Evolutionary conservation across 805 yeast species (phyloP).

Genomic region (Wickerhamomyces rabaulensis): DNA sequence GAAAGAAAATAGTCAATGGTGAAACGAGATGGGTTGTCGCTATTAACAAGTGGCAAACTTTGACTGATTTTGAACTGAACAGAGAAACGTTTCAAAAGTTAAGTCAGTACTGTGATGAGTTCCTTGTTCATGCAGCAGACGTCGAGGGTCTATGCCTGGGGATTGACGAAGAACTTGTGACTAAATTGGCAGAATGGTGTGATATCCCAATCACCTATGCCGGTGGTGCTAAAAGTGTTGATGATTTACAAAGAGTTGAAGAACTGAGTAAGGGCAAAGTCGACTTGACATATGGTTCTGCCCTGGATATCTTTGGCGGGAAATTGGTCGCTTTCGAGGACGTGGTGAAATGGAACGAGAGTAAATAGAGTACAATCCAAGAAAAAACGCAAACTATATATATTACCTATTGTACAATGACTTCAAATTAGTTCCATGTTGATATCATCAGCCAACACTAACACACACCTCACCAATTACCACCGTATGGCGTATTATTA

Average conservation of each 20-base stretch:
- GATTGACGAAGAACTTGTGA: conserved; percentile 76
- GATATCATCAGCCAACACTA: too few relatives aligned
- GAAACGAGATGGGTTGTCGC: conserved; percentile 79
- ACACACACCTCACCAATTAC: not conserved
- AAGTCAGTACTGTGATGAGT: conserved; percentile 71
- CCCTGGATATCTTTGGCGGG: conserved; percentile 95
- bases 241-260: conserved; percentile 65
- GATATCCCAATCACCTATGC: conserved; percentile 84
- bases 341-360: conserved; percentile 66
- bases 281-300: conserved; percentile 89
- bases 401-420: not conserved
- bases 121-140: conserved; percentile 95
- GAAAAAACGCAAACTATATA: too few relatives aligned
- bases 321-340: conserved; percentile 68
- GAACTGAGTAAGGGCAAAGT: conserved; percentile 73
- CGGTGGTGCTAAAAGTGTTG: conserved; percentile 83
- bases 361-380: too few relatives aligned
- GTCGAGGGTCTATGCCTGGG: conserved; percentile 96
- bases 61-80: conserved; percentile 61
- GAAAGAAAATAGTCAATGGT: conserved; percentile 31
- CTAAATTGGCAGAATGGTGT: conserved; percentile 72
- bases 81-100: conserved; percentile 48
- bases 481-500: not conserved
- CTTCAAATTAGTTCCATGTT: not conserved
- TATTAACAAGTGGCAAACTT: conserved; percentile 94